Percentiles rank a stretch among this genome's conserved stretches.
Conservation (phyloP, 257 asterid species). For the Haberlea rhodopensis region DNA sequence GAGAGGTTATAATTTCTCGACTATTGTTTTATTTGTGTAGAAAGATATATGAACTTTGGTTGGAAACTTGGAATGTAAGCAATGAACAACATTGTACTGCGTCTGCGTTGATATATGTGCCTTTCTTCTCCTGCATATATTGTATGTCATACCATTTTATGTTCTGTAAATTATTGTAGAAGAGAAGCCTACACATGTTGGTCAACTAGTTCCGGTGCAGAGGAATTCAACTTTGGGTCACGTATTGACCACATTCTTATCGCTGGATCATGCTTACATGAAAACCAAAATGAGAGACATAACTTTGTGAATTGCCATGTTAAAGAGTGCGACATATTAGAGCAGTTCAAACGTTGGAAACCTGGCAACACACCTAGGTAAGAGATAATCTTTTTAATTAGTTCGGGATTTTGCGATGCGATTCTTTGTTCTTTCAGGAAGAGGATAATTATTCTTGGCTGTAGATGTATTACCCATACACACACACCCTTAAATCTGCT, state of each 20-base stretch:
- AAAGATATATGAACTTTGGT: conserved; percentile 14
- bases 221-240: conserved; percentile 86
- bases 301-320: conserved; percentile 72
- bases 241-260: conserved; percentile 93
- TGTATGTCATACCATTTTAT: conserved; percentile 13
- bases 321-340: conserved; percentile 74
- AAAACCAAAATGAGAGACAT: conserved; percentile 55
- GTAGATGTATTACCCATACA: conserved; percentile 4
- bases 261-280: conserved; percentile 83
- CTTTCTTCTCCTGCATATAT: conserved; percentile 8
- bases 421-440: conserved; percentile 19
- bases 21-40: conserved; percentile 21
- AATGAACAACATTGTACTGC: conserved; percentile 6
- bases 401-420: conserved; percentile 13
- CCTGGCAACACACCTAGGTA: conserved; percentile 78
- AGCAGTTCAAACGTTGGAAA: conserved; percentile 88
- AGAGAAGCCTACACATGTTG: conserved; percentile 91
- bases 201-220: conserved; percentile 92
- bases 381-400: conserved; percentile 22
- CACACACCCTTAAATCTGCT: conserved; percentile 7
- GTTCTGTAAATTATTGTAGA: conserved; percentile 37
- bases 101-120: conserved; percentile 13
- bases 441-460: conserved; percentile 22
- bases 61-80: not conserved
- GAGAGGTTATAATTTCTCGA: conserved; percentile 55